Conservation (phyloP, 2,329 filamentous ascomycete species). For the Pyricularia sp. region DNA sequence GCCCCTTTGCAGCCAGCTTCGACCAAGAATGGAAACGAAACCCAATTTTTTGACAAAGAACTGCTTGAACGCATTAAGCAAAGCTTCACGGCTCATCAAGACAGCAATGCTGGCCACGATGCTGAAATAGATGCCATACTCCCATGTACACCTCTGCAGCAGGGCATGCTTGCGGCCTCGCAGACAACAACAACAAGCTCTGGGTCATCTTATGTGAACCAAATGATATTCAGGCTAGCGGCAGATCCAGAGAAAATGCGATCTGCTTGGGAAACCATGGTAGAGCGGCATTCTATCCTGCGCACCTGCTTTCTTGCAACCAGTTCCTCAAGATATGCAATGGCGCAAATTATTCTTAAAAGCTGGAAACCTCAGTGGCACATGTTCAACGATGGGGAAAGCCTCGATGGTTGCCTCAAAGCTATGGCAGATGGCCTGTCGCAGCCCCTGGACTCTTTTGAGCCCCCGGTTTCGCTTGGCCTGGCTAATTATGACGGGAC, state of each 20-base stretch:
- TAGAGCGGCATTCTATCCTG: constrained; percentile 59
- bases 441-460: constrained; percentile 27
- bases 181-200: constrained; percentile 15
- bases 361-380: constrained; percentile 28
- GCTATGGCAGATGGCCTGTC: constrained; percentile 26
- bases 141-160: constrained; percentile 78
- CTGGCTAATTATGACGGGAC: constrained; percentile 20
- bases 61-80: background rate
- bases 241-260: constrained; percentile 37
- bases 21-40: background rate
- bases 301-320: constrained; percentile 64
- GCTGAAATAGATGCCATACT: constrained; percentile 30
- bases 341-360: constrained; percentile 57
- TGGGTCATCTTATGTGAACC: constrained; percentile 53
- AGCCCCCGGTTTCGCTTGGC: constrained; percentile 32
- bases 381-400: constrained; percentile 15
- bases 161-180: constrained; percentile 64
- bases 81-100: background rate
- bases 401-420: constrained; percentile 22
- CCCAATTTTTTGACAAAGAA: background rate
- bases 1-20: background rate
- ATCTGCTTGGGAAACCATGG: constrained; percentile 48
- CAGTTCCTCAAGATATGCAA: constrained; percentile 44
- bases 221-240: constrained; percentile 48
- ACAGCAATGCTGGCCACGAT: background rate